Evolutionary conservation across 371 early-diverging fungal genomes (phyloP), one percentile per base, ranked within the genome.

Genomic region (Funneliformis caledonium): DNA sequence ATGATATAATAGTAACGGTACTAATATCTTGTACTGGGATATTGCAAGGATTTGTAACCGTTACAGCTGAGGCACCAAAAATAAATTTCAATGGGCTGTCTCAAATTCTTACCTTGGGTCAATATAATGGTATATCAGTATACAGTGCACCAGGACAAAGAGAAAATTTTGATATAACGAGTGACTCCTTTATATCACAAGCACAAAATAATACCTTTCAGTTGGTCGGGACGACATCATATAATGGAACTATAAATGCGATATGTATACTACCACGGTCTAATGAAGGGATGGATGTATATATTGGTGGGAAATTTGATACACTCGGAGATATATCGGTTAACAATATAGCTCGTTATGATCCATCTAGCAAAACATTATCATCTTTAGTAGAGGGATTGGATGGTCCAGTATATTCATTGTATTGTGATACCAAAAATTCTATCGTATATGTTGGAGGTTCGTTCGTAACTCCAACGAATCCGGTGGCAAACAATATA

Each of bases 391-490:
- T 72, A 2, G 83, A 89, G 42, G 95, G 95, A n/a, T 83, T 95
- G 14, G 91, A 94, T 83, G 94, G 93, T 0, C 86, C 92, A 3
- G 93, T 95, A 11, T 85, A 88, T 59, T 84, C 88, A 26, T 82
- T 95, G 22, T 84, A 87, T 75, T 95, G 95, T 75, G 94, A 94
- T 73, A 72, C 83, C 0, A 56, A 67, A 2, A 83, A 84, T 6
- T 64, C 86, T 2, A 85, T 82, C 3, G 87, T 92, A 1, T 90
- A 88, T 75, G 89, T 86, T 4, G 92, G 90, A 43, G 92, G 92
- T 12, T 81, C 85, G 26, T 92, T 92, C 70, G 16, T 75, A 11
- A 85, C 82, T 0, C 87, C 87, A 1, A 37, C 85, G 16, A 79
- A 76, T 42, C 19, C 76, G 9, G 16, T 72, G 73, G 45, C 61